Conservation (phyloP, 1,284 basidiomycete genomes). For the Moesziomyces sp. region DNA sequence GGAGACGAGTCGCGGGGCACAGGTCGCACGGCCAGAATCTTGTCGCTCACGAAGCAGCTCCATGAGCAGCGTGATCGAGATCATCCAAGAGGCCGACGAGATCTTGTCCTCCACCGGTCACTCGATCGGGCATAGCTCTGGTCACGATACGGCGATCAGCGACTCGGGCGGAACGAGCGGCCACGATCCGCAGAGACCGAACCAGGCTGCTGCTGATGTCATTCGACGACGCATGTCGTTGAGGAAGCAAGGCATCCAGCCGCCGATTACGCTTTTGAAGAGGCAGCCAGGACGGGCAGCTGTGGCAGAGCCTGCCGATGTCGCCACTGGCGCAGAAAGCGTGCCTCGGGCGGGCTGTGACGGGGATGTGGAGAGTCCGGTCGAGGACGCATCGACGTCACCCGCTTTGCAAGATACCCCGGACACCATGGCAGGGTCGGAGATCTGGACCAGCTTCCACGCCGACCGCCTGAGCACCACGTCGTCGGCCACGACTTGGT, state of each 20-base stretch:
- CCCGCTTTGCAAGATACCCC: slow-evolving; percentile 35
- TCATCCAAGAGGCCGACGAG: slow-evolving; percentile 38
- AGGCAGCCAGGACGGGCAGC: neutral
- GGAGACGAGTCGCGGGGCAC: slow-evolving; percentile 17
- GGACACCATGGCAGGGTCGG: slow-evolving; percentile 38
- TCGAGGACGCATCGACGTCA: slow-evolving; percentile 9
- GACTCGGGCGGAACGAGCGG: slow-evolving; percentile 35
- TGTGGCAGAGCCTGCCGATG: no score
- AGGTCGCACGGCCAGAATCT: slow-evolving; percentile 9
- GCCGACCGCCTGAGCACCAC: slow-evolving; percentile 33
- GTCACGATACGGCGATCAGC: slow-evolving; percentile 26
- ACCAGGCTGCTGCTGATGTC: slow-evolving; percentile 17
- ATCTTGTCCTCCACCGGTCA: slow-evolving; percentile 32
- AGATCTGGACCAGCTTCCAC: slow-evolving; percentile 43
- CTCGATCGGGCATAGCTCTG: slow-evolving; percentile 34
- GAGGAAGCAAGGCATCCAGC: slow-evolving; percentile 7
- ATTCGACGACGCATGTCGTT: slow-evolving; percentile 18
- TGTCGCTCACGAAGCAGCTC: slow-evolving; percentile 20
- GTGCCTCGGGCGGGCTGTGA: no score
- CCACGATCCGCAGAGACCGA: slow-evolving; percentile 29
- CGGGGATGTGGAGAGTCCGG: neutral
- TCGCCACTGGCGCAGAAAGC: neutral
- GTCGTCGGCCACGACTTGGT: slow-evolving; percentile 37
- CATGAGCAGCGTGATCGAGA: slow-evolving; percentile 28
- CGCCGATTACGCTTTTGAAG: neutral